phyloP scores from a whole-genome alignment of 2,329 filamentous ascomycete species.

The Pseudonectria buxi region DNA sequence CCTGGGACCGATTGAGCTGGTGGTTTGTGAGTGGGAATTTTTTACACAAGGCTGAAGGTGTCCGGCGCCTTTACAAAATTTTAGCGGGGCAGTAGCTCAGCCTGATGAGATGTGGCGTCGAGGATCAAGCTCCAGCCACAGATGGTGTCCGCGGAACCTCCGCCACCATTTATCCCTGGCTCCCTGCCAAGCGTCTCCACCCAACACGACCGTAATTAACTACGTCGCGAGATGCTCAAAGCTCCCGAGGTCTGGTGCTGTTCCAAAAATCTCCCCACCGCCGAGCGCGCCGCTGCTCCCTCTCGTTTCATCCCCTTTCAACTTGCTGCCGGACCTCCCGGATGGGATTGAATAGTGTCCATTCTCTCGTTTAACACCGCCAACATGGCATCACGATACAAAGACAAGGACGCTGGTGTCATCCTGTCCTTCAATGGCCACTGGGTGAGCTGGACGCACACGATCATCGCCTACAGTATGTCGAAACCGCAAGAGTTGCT shows the following conservation, averaged over 20 bases:
- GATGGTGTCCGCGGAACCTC: no score
- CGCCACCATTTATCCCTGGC: no score
- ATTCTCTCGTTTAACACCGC: conserved; percentile 13
- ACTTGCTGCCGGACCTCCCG: conserved; percentile 23
- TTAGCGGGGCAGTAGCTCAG: conserved; percentile 12
- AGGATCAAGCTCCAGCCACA: background rate
- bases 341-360: conserved; percentile 22
- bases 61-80: conserved; percentile 5
- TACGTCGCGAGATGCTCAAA: conserved; percentile 20
- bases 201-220: conserved; percentile 6
- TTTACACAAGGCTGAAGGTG: background rate
- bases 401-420: conserved; percentile 57
- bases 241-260: conserved; percentile 18
- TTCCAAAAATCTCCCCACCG: conserved; percentile 22
- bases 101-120: conserved; percentile 3
- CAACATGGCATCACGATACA: conserved; percentile 43
- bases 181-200: conserved; percentile 10
- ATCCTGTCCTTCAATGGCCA: conserved; percentile 68
- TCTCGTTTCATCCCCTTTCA: conserved; percentile 10
- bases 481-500: conserved; percentile 11
- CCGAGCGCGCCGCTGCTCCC: conserved; percentile 7
- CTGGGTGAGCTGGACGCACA: conserved; percentile 89
- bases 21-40: background rate
- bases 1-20: background rate
- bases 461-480: conserved; percentile 71